A percentile compares a stretch with the other conserved stretches of the same genome.
Conservation (phyloP, 2,329 filamentous ascomycete genomes). For the Fusarium tuaranense region DNA sequence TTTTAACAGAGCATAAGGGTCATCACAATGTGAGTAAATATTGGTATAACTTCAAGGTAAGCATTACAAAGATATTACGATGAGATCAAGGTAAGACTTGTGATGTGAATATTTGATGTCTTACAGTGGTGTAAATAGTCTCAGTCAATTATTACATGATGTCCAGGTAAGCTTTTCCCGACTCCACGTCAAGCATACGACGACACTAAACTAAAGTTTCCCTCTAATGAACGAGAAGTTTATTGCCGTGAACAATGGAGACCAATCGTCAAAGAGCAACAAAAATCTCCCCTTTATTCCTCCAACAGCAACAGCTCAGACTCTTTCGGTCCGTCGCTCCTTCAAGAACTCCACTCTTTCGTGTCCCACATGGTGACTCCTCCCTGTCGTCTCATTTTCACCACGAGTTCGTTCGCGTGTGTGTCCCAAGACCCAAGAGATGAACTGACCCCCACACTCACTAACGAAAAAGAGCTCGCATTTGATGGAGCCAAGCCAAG, state of each 20-base stretch:
- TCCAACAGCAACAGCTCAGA: neutral
- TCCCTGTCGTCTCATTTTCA: neutral
- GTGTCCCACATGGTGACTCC: slow-evolving; percentile 3
- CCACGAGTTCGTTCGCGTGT: neutral
- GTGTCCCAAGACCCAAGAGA: neutral
- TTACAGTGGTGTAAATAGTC: neutral
- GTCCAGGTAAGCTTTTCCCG: neutral
- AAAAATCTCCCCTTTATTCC: neutral
- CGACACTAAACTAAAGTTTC: neutral
- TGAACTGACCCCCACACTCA: slow-evolving; percentile 27
- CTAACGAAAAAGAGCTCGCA: slow-evolving; percentile 1
- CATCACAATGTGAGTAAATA: neutral
- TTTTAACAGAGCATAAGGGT: neutral
- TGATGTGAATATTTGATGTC: neutral
- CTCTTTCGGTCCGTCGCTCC: neutral
- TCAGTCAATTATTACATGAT: neutral
- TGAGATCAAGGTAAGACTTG: neutral
- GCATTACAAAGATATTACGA: neutral
- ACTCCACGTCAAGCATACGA: neutral
- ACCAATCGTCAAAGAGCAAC: slow-evolving; percentile 2
- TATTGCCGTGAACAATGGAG: neutral
- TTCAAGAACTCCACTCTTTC: neutral
- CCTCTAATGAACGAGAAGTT: neutral
- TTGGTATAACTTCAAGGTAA: neutral
- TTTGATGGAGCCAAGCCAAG: neutral